Conservation (phyloP, 306 rosid genomes). For the Cicer yamashitae region DNA sequence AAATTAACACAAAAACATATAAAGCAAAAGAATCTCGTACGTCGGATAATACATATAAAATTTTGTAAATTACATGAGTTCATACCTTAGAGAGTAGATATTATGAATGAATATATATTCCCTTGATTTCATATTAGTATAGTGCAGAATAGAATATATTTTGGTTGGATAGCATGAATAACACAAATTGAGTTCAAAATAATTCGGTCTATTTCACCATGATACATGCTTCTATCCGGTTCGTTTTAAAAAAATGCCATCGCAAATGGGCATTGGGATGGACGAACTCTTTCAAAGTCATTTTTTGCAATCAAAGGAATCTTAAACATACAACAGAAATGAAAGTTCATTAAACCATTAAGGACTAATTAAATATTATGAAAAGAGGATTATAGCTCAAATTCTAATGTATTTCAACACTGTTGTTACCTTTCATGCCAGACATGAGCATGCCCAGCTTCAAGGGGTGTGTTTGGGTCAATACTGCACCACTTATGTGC, state of each 20-base stretch:
- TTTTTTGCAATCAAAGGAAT: background rate
- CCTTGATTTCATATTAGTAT: background rate
- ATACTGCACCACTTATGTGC: slow-evolving; percentile 98
- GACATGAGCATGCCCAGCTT: slow-evolving; percentile 91
- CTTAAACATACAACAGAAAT: background rate
- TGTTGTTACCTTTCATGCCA: slow-evolving; percentile 93
- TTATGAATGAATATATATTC: background rate
- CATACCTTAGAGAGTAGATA: slow-evolving; percentile 11
- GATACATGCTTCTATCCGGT: slow-evolving; percentile 2
- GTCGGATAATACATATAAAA: background rate
- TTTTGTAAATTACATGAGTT: slow-evolving; percentile 15
- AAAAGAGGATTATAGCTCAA: slow-evolving; percentile 31
- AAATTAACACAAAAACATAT: background rate
- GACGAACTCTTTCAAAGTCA: background rate
- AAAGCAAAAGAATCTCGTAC: background rate
- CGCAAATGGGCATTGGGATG: background rate
- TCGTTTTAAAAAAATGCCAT: background rate
- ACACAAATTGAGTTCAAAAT: slow-evolving; percentile 9
- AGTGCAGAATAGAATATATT: slow-evolving; percentile 17
- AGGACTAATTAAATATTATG: background rate
- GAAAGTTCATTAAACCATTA: slow-evolving; percentile 2
- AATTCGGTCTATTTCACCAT: background rate
- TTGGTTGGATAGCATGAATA: slow-evolving; percentile 10
- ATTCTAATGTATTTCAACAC: background rate
- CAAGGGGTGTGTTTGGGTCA: slow-evolving; percentile 81